Evolutionary conservation across 23 red algal genomes (phyloP).

Genomic region (Pyropia haitanensis): DNA sequence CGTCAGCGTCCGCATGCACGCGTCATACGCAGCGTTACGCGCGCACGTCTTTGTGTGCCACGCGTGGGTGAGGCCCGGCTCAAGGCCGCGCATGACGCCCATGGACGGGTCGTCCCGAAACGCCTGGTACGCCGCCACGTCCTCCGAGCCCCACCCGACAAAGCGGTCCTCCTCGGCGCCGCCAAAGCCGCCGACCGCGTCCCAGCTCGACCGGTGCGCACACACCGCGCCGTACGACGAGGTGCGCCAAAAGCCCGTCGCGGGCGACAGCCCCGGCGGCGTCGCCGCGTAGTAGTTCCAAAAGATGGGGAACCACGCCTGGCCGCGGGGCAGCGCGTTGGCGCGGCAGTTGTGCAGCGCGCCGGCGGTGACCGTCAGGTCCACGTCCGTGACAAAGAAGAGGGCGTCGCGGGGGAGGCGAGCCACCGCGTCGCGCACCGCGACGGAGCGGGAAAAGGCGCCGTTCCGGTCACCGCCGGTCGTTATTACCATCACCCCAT

Average conservation of each 20-base stretch:
- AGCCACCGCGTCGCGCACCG: slow-evolving; percentile 32
- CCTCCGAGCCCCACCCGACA: slow-evolving; percentile 58
- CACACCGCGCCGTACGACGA: slow-evolving; percentile 45
- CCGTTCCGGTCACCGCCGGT: slow-evolving; percentile 24
- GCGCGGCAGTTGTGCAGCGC: slow-evolving; percentile 43
- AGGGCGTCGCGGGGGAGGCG: slow-evolving; percentile 24
- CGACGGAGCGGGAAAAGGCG: slow-evolving; percentile 43
- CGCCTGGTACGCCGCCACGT: slow-evolving; percentile 44
- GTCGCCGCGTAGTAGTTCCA: slow-evolving; percentile 20
- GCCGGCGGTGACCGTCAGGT: slow-evolving; percentile 28
- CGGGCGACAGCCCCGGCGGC: slow-evolving; percentile 31
- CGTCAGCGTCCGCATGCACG: slow-evolving; percentile 40
- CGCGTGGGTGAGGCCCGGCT: slow-evolving; percentile 36
- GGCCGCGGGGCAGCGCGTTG: slow-evolving; percentile 28
- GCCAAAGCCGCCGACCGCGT: slow-evolving; percentile 48
- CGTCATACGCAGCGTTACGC: slow-evolving; percentile 30
- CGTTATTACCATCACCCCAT: not conserved
- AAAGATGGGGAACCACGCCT: slow-evolving; percentile 58
- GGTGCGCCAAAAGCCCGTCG: slow-evolving; percentile 39
- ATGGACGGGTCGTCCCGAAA: slow-evolving; percentile 35
- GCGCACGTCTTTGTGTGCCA: slow-evolving; percentile 48
- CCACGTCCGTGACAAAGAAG: slow-evolving; percentile 42
- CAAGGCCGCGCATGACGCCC: slow-evolving; percentile 27
- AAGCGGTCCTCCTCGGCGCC: slow-evolving; percentile 37
- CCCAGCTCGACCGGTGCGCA: slow-evolving; percentile 29